These are phyloP conservation scores for Stentor roeselii DNA, from an alignment of 73 alveolate species.

Conservation along the genomic window DNA sequence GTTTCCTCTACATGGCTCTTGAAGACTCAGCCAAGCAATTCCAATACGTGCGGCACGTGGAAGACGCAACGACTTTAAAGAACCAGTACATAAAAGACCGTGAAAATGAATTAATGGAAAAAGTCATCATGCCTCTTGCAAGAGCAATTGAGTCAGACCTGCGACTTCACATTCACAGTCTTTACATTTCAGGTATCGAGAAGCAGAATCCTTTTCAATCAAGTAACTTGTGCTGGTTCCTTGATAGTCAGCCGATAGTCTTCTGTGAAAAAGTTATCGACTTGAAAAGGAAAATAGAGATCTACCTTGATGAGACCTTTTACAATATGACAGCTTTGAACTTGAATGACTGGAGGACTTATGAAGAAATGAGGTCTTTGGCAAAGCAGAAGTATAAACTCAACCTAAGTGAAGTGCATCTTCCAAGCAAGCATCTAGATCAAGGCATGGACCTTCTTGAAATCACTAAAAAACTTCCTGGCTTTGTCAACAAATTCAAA, in stretches of 20 bases:
- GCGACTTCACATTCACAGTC: slow-evolving; percentile 90
- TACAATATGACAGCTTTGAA: slow-evolving; percentile 95
- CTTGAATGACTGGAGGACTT: slow-evolving; percentile 95
- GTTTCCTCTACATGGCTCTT: slow-evolving; percentile 67
- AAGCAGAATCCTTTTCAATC: slow-evolving; percentile 86
- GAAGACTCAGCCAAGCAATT: slow-evolving; percentile 70
- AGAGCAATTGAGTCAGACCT: slow-evolving; percentile 92
- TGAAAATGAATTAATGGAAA: slow-evolving; percentile 50
- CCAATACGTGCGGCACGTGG: slow-evolving; percentile 62
- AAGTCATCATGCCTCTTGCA: slow-evolving; percentile 72
- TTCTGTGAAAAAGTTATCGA: slow-evolving; percentile 86
- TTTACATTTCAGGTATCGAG: slow-evolving; percentile 73
- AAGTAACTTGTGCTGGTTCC: slow-evolving; percentile 71
- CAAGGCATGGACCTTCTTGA: slow-evolving; percentile 92
- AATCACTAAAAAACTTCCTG: slow-evolving; percentile 74
- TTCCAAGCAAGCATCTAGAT: slow-evolving; percentile 93
- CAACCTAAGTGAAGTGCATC: slow-evolving; percentile 76
- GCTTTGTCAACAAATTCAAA: slow-evolving; percentile 76
- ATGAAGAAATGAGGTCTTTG: slow-evolving; percentile 93
- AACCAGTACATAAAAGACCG: slow-evolving; percentile 86
- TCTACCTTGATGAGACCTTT: slow-evolving; percentile 85
- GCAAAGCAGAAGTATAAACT: slow-evolving; percentile 89
- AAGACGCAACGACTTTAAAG: slow-evolving; percentile 64
- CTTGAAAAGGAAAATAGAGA: slow-evolving; percentile 82
- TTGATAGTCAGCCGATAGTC: slow-evolving; percentile 73